Conservation (phyloP, 164 flowering plant genomes). For the Nelumbo lutea region DNA sequence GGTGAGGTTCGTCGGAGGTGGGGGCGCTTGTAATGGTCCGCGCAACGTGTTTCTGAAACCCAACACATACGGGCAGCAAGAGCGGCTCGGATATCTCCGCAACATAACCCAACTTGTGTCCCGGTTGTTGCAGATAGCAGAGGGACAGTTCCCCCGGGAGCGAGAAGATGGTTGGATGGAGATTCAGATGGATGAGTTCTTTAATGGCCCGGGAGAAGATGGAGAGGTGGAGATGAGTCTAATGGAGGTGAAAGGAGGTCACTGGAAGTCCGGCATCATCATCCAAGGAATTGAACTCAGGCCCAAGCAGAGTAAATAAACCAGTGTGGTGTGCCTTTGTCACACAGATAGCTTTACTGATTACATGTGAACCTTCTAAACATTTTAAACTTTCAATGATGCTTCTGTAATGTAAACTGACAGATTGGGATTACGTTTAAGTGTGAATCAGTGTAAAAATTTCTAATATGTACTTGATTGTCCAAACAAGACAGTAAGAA, state of each 20-base stretch:
- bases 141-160: conserved; percentile 17
- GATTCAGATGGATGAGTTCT: conserved; percentile 49
- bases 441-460: no score
- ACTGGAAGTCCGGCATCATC: conserved; percentile 50
- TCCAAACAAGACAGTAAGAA: no score
- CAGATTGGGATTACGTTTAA: no score
- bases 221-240: conserved; percentile 40
- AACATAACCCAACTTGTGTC: conserved; percentile 1
- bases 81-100: not conserved
- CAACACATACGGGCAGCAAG: not conserved
- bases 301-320: conserved; percentile 27
- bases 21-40: conserved; percentile 3
- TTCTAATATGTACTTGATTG: no score
- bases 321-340: no score
- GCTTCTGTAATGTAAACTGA: no score
- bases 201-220: conserved; percentile 20
- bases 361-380: no score
- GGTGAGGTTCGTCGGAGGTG: conserved; percentile 12
- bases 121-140: not conserved
- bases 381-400: no score
- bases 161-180: conserved; percentile 61
- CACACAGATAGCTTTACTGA: no score
- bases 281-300: conserved; percentile 63
- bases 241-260: conserved; percentile 28
- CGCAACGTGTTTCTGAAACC: conserved; percentile 7